Conservation (phyloP, 305 asterid species). For the Fraxinus greggii region DNA sequence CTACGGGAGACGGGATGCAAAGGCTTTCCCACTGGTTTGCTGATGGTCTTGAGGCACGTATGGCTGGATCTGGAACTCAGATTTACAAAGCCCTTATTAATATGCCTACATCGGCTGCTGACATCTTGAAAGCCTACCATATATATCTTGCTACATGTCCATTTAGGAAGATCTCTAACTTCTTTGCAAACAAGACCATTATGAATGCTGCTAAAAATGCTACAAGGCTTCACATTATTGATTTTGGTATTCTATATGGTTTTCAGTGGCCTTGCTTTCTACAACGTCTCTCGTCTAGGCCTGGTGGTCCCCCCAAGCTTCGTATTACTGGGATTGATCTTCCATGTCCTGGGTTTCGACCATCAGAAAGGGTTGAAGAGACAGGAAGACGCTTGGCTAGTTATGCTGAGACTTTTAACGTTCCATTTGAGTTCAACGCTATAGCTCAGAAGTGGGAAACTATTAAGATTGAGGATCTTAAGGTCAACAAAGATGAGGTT, state of each 20-base stretch:
- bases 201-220: constrained; percentile 55
- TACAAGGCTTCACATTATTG: constrained; percentile 66
- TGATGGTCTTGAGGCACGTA: constrained; percentile 85
- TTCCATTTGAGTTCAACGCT: constrained; percentile 75
- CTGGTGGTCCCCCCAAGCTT: constrained; percentile 78
- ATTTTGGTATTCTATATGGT: constrained; percentile 77
- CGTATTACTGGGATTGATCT: constrained; percentile 82
- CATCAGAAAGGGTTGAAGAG: constrained; percentile 75
- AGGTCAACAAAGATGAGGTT: constrained; percentile 55
- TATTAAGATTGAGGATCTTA: constrained; percentile 64
- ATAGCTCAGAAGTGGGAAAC: constrained; percentile 95
- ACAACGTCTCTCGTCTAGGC: constrained; percentile 60
- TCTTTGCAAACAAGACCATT: constrained; percentile 68
- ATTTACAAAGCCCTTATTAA: constrained; percentile 49
- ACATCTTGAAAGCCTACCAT: constrained; percentile 81
- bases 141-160: constrained; percentile 80
- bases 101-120: constrained; percentile 64
- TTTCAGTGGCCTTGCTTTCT: constrained; percentile 90
- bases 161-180: constrained; percentile 65
- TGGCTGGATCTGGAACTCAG: constrained; percentile 87
- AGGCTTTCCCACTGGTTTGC: constrained; percentile 77
- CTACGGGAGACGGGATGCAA: constrained; percentile 78
- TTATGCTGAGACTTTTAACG: constrained; percentile 60
- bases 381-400: constrained; percentile 73
- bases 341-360: constrained; percentile 90